Base-by-base conservation (phyloP, 768 basidiomycete genomes). In the Lactarius tabidus region DNA sequence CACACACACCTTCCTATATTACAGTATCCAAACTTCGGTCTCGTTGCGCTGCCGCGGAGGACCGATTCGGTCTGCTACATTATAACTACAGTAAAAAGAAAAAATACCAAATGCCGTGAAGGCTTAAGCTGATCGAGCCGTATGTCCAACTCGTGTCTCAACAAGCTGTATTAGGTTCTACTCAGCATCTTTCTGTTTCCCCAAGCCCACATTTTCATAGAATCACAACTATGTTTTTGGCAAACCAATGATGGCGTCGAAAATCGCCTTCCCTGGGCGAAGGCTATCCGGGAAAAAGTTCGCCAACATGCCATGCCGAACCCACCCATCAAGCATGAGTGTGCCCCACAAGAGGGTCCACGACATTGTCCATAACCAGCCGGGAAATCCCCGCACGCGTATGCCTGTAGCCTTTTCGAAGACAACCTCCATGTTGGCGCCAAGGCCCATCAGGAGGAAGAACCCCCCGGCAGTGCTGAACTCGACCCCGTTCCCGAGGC, bases 381-480 rank as follows among this genome's bases (percentile, higher is more conserved):
- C 88, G 0, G 71, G 6, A 57, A 75, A 57, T 4, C 87, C 89
- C 36, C 74, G 72, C 5, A 86, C 82, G 48, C 77, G 76, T 52
- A 64, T 71, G 20, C 85, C 82, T 0, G 81, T 83, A 15, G 70
- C 20, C 2, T 64, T 68, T 67, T 75, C 80, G 80, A 79, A 88
- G 9, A 71, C 59, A 28, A 73, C 69, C 72, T 89, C 88, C 33
- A 84, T 54, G 2, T 81, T 59, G 9, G 84, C 69, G 2, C 85
- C 86, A 0, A 84, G 69, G 15, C 82, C 87, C 67, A 81, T 84
- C 70, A 85, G 72, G 55, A 88, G 41, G 71, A 89, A 89, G 71
- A 83, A 87, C 2, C 81, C 82, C 1, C 75, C 72, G 9, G 85
- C 75, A 7, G 62, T 63, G 9, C 64, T n/a, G 0, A 83, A 79